phyloP scores from a whole-genome alignment of 257 asterid genomes.

The Solanum lycopersicoides region DNA sequence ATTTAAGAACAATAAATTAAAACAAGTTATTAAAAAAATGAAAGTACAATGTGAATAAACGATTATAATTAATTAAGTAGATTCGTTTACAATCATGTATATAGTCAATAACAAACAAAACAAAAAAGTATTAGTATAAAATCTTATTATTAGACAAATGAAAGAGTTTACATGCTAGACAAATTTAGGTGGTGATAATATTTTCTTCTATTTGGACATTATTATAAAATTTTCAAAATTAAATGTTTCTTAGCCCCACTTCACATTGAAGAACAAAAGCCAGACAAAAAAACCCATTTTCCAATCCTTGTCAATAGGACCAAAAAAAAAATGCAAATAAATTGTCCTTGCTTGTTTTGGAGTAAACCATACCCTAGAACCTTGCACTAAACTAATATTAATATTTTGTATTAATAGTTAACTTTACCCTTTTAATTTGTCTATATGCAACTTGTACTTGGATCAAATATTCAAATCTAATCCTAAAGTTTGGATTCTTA shows the following conservation, averaged over 20 bases:
- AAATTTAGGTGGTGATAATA: slow-evolving; percentile 3
- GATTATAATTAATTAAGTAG: neutral
- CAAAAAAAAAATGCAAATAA: neutral
- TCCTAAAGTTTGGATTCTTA: neutral
- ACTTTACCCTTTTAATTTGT: slow-evolving; percentile 16
- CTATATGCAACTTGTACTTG: slow-evolving; percentile 7
- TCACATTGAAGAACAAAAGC: neutral
- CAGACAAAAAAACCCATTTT: slow-evolving; percentile 29
- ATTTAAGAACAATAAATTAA: neutral
- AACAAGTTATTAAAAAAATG: neutral
- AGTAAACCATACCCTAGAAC: slow-evolving; percentile 16
- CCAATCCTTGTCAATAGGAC: slow-evolving; percentile 19
- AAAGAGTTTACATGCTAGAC: slow-evolving; percentile 16
- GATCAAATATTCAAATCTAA: neutral
- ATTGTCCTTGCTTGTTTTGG: slow-evolving; percentile 35
- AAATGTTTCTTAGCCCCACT: slow-evolving; percentile 6
- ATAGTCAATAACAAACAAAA: neutral
- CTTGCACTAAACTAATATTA: neutral
- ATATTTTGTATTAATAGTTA: neutral
- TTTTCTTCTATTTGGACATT: slow-evolving; percentile 6
- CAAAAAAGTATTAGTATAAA: neutral
- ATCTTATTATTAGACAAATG: slow-evolving; percentile 10
- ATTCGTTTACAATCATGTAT: neutral
- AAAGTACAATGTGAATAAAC: neutral
- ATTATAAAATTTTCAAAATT: neutral